phyloP scores from a whole-genome alignment of 345 rosid genomes.

The Arabis hirsuta region DNA sequence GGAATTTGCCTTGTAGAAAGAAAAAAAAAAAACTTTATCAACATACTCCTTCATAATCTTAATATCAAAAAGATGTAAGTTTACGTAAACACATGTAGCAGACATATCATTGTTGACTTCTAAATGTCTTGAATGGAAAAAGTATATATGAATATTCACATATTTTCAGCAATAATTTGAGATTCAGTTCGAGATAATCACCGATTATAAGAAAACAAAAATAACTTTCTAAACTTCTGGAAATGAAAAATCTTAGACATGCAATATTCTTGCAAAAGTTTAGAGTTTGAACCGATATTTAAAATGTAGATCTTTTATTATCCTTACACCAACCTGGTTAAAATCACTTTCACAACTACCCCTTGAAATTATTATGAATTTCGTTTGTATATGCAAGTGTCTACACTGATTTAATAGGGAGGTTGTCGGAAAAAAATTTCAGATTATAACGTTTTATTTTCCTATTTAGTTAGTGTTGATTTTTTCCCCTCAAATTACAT shows the following conservation, averaged over 20 bases:
- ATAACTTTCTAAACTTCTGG: neutral
- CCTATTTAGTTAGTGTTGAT: neutral
- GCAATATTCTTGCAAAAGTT: neutral
- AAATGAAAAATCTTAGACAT: neutral
- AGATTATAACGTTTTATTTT: neutral
- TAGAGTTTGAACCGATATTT: neutral
- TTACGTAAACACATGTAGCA: neutral
- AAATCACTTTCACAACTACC: conserved; percentile 35
- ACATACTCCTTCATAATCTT: neutral
- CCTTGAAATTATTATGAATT: conserved; percentile 25
- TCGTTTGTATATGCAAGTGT: conserved; percentile 36
- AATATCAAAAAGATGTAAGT: neutral
- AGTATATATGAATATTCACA: no score
- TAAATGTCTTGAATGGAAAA: neutral
- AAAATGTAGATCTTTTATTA: neutral
- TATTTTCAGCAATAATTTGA: neutral
- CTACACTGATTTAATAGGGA: conserved; percentile 11
- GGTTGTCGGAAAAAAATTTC: conserved; percentile 24
- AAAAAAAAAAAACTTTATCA: neutral
- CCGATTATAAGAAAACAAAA: neutral
- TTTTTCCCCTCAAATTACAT: neutral
- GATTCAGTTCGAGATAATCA: neutral
- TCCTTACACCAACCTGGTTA: neutral
- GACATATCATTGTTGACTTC: neutral
- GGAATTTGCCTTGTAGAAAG: no score